These are phyloP conservation scores for Gomphus sp. DNA, from an alignment of 1,284 basidiomycete species.

Conservation along the genomic window DNA sequence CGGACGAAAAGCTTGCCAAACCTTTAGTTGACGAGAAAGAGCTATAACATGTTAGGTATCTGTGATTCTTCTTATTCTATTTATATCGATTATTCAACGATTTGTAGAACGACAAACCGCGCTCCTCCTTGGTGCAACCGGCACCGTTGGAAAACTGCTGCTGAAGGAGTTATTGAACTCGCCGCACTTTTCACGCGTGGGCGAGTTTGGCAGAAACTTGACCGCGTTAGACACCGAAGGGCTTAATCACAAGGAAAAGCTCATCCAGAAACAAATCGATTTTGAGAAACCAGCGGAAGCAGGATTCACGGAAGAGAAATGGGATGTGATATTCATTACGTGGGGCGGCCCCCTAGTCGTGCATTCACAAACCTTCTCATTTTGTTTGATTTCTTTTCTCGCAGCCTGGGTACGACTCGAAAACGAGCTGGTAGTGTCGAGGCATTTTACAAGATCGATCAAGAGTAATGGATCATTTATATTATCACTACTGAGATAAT, in stretches of 20 bases:
- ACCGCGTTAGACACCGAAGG: slow-evolving; percentile 26
- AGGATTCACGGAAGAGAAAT: slow-evolving; percentile 42
- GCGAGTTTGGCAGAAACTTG: slow-evolving; percentile 56
- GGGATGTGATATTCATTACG: slow-evolving; percentile 55
- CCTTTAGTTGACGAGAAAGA: neutral
- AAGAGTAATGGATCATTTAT: slow-evolving; percentile 42
- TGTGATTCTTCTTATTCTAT: neutral
- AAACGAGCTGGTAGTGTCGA: slow-evolving; percentile 52
- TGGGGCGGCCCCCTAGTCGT: slow-evolving; percentile 8
- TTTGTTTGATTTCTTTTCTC: slow-evolving; percentile 2
- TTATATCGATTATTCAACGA: neutral
- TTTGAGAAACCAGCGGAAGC: slow-evolving; percentile 53
- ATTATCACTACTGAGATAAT: neutral
- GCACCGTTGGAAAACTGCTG: slow-evolving; percentile 47
- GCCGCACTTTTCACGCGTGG: slow-evolving; percentile 43
- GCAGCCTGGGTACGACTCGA: slow-evolving; percentile 55
- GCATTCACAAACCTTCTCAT: neutral
- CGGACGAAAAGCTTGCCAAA: too few relatives aligned
- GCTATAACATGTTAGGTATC: neutral
- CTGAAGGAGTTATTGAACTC: slow-evolving; percentile 48
- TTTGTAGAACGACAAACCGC: slow-evolving; percentile 30
- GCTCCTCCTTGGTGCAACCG: slow-evolving; percentile 58
- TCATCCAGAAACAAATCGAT: slow-evolving; percentile 49
- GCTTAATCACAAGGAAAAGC: slow-evolving; percentile 11
- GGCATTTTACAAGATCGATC: slow-evolving; percentile 66